Evolutionary conservation across 2,329 filamentous ascomycete species (phyloP), one percentile per base, ranked within the genome.

Genomic region (Claviceps arundinis): DNA sequence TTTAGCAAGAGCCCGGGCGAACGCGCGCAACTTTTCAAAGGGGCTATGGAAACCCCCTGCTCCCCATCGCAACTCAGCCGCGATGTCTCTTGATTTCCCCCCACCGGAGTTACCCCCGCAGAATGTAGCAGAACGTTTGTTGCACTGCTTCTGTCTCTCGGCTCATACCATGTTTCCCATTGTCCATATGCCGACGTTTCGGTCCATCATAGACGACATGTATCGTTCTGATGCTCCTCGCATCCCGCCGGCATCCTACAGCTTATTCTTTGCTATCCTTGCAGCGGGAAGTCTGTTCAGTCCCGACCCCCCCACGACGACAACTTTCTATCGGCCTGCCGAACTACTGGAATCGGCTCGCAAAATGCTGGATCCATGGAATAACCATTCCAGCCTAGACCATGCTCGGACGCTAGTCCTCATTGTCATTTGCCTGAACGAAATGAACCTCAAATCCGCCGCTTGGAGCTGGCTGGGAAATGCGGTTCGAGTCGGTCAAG

Each of bases 381-480:
- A 81, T 56, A 85, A 95, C 60, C 80, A 86, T 37, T 81, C 86
- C 57, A 81, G 79, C 1, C 73, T 95, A 22, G 86, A 94, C 58
- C 80, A 90, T 61, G 87, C 82, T 2, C 79, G 88, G 50, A 75
- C 82, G 1, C 74, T 86, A 13, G 73, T 93, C 24, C 73, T 97
- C 17, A 77, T 85, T 46, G 84, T 86, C 54, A 77, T 95, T 24
- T 94, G 85, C 57, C 77, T 95, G 41, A 83, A 84, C 58, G 93
- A 97, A 68, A 81, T 86, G 68, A 96, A 96, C 61, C 72, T 89
- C 49, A 89, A 86, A 65, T 88, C 89, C 2, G 82, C 87, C 0
- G 88, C 88, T 13, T 95, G 87, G 81, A 82, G 82, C 17, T 95
- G 88, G 87, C 73, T 95, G 22, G 89, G 87, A 1, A 82, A 77